A percentile compares a stretch with the other conserved stretches of the same genome.
Conservation (phyloP, 1,284 basidiomycete genomes). For the Filobasidium uniguttulatum region DNA sequence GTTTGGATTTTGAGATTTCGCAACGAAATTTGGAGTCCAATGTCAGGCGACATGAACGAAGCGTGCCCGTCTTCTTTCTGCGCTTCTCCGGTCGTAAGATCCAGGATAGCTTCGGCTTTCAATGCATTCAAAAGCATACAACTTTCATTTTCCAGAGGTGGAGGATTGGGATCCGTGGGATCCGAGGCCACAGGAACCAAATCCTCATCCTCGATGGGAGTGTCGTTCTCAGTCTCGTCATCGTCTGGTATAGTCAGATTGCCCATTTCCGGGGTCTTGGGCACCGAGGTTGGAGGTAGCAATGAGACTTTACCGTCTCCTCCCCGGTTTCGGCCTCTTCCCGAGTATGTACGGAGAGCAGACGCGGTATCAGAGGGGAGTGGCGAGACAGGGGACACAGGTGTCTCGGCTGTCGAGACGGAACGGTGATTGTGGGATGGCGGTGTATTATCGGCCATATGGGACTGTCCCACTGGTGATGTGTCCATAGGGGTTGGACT, state of each 20-base stretch:
- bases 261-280: neutral
- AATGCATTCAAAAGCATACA: constrained; percentile 31
- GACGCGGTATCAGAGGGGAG: constrained; percentile 12
- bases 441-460: no score
- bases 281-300: neutral
- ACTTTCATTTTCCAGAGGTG: neutral
- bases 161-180: neutral
- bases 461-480: no score
- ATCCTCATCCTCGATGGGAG: neutral
- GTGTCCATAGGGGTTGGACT: no score
- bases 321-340: constrained; percentile 3
- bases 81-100: constrained; percentile 14
- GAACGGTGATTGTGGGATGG: no score
- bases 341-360: constrained; percentile 6
- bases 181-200: neutral
- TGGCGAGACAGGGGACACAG: constrained; percentile 9
- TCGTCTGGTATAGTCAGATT: constrained; percentile 1
- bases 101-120: constrained; percentile 32
- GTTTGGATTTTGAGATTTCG: constrained; percentile 38
- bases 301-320: neutral
- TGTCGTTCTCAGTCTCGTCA: neutral
- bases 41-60: constrained; percentile 25
- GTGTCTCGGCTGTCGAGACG: constrained; percentile 8
- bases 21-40: constrained; percentile 34
- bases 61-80: neutral